Conservation (phyloP, 23 red algal genomes). For the Gracilaria gracilis region DNA sequence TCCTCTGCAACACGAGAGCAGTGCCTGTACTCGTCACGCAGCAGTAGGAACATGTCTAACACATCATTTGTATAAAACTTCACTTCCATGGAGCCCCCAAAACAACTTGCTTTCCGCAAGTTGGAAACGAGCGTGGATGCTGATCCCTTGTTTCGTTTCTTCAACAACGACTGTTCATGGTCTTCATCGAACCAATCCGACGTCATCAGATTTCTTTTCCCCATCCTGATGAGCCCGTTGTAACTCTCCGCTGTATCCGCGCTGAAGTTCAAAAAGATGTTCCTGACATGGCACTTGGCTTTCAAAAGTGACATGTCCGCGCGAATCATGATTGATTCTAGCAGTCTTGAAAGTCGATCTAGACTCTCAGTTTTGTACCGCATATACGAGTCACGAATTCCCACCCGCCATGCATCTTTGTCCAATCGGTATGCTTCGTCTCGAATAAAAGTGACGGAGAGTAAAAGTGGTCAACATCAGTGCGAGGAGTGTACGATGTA, state of each 20-base stretch:
- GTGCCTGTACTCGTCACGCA: constrained; percentile 40
- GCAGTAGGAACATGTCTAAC: constrained; percentile 36
- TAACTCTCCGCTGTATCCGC: constrained; percentile 64
- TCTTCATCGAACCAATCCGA: constrained; percentile 69
- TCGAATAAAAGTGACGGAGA: constrained; percentile 82
- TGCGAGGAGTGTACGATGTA: constrained; percentile 56
- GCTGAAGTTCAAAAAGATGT: constrained; percentile 70
- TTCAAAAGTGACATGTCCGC: constrained; percentile 56
- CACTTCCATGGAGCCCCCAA: constrained; percentile 48
- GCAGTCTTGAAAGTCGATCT: constrained; percentile 20
- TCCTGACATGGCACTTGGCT: constrained; percentile 38
- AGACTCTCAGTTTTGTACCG: constrained; percentile 43
- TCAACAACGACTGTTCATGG: constrained; percentile 72
- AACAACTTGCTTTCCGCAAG: constrained; percentile 58
- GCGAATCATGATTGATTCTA: constrained; percentile 64
- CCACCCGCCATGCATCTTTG: constrained; percentile 65
- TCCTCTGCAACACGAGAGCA: constrained; percentile 18
- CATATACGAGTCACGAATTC: constrained; percentile 79
- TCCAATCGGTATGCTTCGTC: constrained; percentile 75
- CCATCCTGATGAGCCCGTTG: constrained; percentile 69
- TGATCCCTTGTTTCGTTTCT: constrained; percentile 53
- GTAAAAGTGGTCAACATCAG: constrained; percentile 79
- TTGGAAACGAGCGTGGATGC: constrained; percentile 22
- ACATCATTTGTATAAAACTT: constrained; percentile 37
- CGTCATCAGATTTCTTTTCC: constrained; percentile 59